phyloP scores from a whole-genome alignment of 2,329 filamentous ascomycete species.

The Fusarium sp. region DNA sequence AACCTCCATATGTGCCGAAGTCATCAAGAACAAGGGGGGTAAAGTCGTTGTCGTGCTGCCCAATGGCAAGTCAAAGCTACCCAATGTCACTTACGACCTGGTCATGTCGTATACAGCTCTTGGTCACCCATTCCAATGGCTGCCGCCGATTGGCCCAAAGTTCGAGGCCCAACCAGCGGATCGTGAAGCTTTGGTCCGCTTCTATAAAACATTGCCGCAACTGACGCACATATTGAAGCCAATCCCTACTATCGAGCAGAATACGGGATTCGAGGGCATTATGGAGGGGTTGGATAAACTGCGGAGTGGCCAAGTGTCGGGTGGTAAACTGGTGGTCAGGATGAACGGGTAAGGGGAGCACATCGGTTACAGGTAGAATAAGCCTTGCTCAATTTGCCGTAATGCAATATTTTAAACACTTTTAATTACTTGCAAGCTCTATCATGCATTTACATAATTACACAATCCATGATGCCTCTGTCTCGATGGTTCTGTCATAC shows the following conservation, averaged over 20 bases:
- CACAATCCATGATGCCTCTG: too few species aligned
- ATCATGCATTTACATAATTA: too few species aligned
- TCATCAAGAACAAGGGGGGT: conserved; percentile 47
- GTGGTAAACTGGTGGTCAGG: conserved; percentile 24
- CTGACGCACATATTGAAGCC: conserved; percentile 36
- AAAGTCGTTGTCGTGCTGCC: conserved; percentile 50
- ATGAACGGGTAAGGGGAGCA: too few species aligned
- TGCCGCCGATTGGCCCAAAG: conserved; percentile 49
- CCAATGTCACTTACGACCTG: conserved; percentile 39
- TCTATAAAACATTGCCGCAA: conserved; percentile 40
- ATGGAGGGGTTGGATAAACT: conserved; percentile 15
- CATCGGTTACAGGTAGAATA: too few species aligned
- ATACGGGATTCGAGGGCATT: conserved; percentile 37
- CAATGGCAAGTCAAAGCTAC: conserved; percentile 34
- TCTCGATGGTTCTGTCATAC: too few species aligned
- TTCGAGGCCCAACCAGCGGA: conserved; percentile 48
- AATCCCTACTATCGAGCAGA: conserved; percentile 26
- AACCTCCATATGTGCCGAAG: conserved; percentile 46
- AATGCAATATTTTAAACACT: too few species aligned
- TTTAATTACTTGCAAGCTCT: too few species aligned
- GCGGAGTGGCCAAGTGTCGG: conserved; percentile 14
- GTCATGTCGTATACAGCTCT: conserved; percentile 48
- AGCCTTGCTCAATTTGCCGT: too few species aligned
- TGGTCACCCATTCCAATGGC: conserved; percentile 45
- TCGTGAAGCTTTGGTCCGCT: conserved; percentile 39